Evolutionary conservation across 2,329 filamentous ascomycete genomes (phyloP).

Genomic region (Blastomyces parvus): DNA sequence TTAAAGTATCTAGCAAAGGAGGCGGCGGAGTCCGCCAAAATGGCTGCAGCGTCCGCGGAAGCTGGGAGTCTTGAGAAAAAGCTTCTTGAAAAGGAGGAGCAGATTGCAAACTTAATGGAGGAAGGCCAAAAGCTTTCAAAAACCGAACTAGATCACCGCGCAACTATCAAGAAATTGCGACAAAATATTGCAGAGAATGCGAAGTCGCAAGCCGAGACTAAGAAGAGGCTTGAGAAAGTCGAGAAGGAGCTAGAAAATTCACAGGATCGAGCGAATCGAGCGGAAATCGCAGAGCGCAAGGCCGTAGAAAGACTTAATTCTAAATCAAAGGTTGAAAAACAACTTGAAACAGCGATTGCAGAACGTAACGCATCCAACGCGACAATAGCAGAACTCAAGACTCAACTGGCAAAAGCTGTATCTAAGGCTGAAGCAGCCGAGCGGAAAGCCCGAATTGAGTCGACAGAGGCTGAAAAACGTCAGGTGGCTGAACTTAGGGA

Average conservation of each 20-base stretch:
- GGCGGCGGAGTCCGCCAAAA: constrained; percentile 64
- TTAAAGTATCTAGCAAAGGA: constrained; percentile 78
- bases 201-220: constrained; percentile 40
- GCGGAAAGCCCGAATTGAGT: constrained; percentile 56
- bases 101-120: constrained; percentile 79
- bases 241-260: constrained; percentile 44
- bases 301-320: constrained; percentile 47
- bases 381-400: constrained; percentile 58
- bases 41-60: constrained; percentile 52
- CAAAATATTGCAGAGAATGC: constrained; percentile 43
- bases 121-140: constrained; percentile 84
- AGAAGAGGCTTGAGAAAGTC: constrained; percentile 50
- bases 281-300: constrained; percentile 50
- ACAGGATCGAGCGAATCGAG: constrained; percentile 51
- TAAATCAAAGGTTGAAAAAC: constrained; percentile 44
- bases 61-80: constrained; percentile 63
- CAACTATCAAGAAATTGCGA: constrained; percentile 70
- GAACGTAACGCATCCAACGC: constrained; percentile 56
- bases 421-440: constrained; percentile 59
- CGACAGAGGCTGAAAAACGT: constrained; percentile 56
- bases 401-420: constrained; percentile 58
- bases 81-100: constrained; percentile 79
- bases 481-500: constrained; percentile 49
- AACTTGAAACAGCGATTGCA: constrained; percentile 51
- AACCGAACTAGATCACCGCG: constrained; percentile 74